phyloP scores from a whole-genome alignment of 2,329 filamentous ascomycete genomes.

The Aureobasidium sp. region DNA sequence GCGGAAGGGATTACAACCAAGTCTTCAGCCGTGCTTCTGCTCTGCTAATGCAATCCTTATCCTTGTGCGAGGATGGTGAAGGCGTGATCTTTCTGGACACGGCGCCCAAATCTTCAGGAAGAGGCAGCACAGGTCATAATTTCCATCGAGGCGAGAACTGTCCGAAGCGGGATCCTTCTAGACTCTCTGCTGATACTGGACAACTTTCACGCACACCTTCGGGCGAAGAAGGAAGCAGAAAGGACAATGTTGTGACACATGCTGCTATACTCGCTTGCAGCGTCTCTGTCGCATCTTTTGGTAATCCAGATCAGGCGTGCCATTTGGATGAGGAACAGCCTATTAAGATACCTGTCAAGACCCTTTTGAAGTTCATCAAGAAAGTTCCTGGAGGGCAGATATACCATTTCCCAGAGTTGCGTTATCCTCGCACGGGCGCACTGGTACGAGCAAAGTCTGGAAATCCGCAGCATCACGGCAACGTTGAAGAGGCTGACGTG shows the following conservation, averaged over 20 bases:
- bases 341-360: neutral
- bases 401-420: neutral
- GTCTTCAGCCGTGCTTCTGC: neutral
- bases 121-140: neutral
- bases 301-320: neutral
- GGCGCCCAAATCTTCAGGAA: neutral
- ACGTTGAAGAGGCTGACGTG: slow-evolving; percentile 12
- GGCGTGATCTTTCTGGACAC: slow-evolving; percentile 3
- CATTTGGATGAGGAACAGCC: neutral
- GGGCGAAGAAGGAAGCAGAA: neutral
- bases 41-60: neutral
- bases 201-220: neutral
- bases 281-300: neutral
- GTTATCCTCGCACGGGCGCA: neutral
- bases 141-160: neutral
- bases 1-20: neutral
- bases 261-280: neutral
- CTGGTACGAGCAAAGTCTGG: neutral
- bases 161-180: neutral
- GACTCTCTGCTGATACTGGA: neutral
- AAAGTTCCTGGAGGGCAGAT: neutral
- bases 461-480: neutral
- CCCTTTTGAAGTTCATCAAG: slow-evolving; percentile 3
- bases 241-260: neutral
- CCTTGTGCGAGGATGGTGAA: neutral